Evolutionary conservation across 2,329 filamentous ascomycete species (phyloP).

Genomic region (Aaosphaeria pasadenensis): DNA sequence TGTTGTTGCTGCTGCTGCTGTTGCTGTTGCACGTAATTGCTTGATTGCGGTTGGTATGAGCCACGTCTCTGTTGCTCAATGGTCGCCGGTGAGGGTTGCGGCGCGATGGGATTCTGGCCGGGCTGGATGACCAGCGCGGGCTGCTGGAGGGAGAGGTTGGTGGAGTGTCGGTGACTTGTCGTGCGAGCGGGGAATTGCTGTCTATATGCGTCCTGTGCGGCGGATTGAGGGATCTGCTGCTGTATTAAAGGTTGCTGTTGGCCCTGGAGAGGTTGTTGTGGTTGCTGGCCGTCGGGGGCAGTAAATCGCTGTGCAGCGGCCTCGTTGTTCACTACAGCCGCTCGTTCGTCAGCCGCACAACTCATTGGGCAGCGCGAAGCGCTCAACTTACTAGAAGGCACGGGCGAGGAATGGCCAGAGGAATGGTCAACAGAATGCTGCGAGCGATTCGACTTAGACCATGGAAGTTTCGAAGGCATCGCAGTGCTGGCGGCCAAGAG

Average conservation of each 20-base stretch:
- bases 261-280: constrained; percentile 2
- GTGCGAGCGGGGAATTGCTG: constrained; percentile 24
- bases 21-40: constrained; percentile 1
- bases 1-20: constrained; percentile 18
- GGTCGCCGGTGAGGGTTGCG: constrained; percentile 18
- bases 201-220: constrained; percentile 7
- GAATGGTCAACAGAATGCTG: constrained; percentile 35
- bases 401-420: constrained; percentile 32
- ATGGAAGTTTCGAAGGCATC: constrained; percentile 38
- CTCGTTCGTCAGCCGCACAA: constrained; percentile 32
- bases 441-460: constrained; percentile 38
- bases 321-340: constrained; percentile 34
- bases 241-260: constrained; percentile 15
- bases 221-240: constrained; percentile 3
- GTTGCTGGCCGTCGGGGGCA: neutral
- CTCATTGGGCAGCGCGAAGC: constrained; percentile 17
- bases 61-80: constrained; percentile 18
- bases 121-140: constrained; percentile 16
- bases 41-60: constrained; percentile 21
- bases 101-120: constrained; percentile 19
- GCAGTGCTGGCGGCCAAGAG: constrained; percentile 22
- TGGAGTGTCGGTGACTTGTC: constrained; percentile 28
- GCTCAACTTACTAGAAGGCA: constrained; percentile 31
- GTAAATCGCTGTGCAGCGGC: constrained; percentile 21
- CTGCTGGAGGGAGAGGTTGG: constrained; percentile 29